These are phyloP conservation scores for Penicillium salamii DNA, from an alignment of 495 filamentous ascomycete genomes.

Conservation along the genomic window DNA sequence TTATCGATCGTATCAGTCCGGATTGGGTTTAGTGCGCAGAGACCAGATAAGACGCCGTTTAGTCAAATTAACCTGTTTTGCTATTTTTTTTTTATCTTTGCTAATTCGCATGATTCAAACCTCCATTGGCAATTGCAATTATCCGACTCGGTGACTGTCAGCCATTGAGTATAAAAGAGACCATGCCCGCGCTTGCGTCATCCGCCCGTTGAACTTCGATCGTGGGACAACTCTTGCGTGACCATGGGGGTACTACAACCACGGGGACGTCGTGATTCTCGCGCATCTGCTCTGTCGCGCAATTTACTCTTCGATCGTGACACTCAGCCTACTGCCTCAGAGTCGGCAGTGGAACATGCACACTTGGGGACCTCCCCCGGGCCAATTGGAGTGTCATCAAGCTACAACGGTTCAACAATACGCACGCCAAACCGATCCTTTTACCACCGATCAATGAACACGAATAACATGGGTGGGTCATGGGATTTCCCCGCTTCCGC, in stretches of 20 bases:
- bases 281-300: constrained; percentile 27
- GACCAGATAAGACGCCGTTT: constrained; percentile 5
- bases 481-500: background rate
- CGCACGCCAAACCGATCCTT: constrained; percentile 75
- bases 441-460: constrained; percentile 67
- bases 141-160: too few relatives aligned
- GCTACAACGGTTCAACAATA: constrained; percentile 43
- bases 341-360: constrained; percentile 32
- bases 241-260: constrained; percentile 38
- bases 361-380: constrained; percentile 32
- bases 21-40: background rate
- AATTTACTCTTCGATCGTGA: constrained; percentile 24
- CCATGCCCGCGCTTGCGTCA: constrained; percentile 21
- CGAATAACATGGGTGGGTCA: constrained; percentile 55
- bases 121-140: too few relatives aligned
- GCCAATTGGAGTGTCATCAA: constrained; percentile 30
- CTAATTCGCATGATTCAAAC: constrained; percentile 1
- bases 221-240: constrained; percentile 9
- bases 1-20: background rate
- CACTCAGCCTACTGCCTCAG: constrained; percentile 12
- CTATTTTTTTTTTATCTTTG: constrained; percentile 2
- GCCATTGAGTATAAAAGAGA: too few relatives aligned
- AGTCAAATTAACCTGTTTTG: background rate
- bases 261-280: constrained; percentile 37
- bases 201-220: constrained; percentile 16